These are phyloP conservation scores for Trichoderma hamatum DNA, from an alignment of 2,329 filamentous ascomycete species.

Conservation along the genomic window DNA sequence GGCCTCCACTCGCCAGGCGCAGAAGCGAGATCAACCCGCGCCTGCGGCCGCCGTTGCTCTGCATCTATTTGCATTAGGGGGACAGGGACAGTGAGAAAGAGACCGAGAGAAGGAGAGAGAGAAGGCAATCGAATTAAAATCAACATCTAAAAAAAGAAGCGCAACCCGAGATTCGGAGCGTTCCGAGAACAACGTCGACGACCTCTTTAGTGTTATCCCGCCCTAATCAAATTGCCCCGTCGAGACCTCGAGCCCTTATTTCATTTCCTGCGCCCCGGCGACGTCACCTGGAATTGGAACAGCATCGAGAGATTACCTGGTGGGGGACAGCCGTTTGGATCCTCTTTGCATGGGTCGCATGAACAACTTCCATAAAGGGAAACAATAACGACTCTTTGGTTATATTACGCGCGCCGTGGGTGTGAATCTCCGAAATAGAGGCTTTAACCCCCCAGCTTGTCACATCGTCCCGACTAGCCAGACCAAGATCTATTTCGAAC, in stretches of 20 bases:
- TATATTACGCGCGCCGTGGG: slow-evolving; percentile 8
- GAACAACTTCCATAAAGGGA: slow-evolving; percentile 24
- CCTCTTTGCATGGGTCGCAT: slow-evolving; percentile 19
- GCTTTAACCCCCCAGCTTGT: slow-evolving; percentile 1
- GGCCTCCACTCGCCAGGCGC: not conserved
- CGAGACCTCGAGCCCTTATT: not conserved
- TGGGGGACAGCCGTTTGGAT: slow-evolving; percentile 11
- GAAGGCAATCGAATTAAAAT: not conserved
- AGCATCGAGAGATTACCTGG: slow-evolving; percentile 20
- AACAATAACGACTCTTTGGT: slow-evolving; percentile 4
- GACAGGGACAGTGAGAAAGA: not conserved
- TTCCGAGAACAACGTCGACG: not conserved
- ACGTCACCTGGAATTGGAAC: slow-evolving; percentile 8
- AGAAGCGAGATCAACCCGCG: not conserved
- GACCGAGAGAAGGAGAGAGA: not conserved
- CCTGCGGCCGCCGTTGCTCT: not conserved
- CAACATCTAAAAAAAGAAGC: not conserved
- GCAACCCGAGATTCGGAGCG: not conserved
- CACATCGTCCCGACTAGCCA: not conserved
- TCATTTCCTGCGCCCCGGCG: slow-evolving; percentile 2
- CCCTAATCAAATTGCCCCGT: not conserved
- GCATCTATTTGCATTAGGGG: not conserved
- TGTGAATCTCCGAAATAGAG: not conserved
- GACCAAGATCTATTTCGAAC: not conserved
- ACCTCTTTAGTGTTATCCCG: not conserved